Conservation (phyloP, 176 grass and related monocot species). For the Oryza rufipogon region DNA sequence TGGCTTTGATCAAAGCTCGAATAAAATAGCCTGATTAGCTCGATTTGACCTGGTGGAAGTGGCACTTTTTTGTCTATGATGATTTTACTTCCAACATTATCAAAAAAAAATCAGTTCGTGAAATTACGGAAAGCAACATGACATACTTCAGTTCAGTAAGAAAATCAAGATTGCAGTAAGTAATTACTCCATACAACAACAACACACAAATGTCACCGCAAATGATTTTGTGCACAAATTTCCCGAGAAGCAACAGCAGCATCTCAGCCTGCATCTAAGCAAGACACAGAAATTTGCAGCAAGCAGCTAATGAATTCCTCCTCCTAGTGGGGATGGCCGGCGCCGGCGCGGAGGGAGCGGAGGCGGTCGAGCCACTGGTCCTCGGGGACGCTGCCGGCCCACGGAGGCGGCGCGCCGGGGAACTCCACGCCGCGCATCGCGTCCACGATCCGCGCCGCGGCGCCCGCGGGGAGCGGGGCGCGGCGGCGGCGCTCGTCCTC, state of each 20-base stretch:
- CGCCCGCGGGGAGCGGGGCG: constrained; percentile 51
- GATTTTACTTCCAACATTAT: neutral
- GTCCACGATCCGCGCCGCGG: constrained; percentile 60
- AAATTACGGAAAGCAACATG: neutral
- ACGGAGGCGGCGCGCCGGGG: constrained; percentile 61
- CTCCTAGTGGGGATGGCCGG: constrained; percentile 17
- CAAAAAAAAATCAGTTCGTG: neutral
- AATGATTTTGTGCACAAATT: neutral
- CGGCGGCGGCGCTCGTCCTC: constrained; percentile 61
- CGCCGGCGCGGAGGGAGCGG: constrained; percentile 38
- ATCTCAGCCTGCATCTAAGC: neutral
- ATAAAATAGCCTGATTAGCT: neutral
- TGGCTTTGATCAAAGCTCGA: neutral
- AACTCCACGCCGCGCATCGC: constrained; percentile 74
- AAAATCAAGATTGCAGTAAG: neutral
- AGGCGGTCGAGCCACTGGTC: constrained; percentile 70
- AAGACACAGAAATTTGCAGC: neutral
- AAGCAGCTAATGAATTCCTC: neutral
- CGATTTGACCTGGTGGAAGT: neutral
- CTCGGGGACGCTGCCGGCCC: constrained; percentile 57
- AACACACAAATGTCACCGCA: neutral
- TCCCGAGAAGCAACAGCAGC: neutral
- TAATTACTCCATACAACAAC: neutral
- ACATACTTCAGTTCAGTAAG: neutral
- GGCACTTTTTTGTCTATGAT: too few relatives aligned